Base-by-base conservation (phyloP, 139 green algal species). In the Chlamydomonas sphaeroides region DNA sequence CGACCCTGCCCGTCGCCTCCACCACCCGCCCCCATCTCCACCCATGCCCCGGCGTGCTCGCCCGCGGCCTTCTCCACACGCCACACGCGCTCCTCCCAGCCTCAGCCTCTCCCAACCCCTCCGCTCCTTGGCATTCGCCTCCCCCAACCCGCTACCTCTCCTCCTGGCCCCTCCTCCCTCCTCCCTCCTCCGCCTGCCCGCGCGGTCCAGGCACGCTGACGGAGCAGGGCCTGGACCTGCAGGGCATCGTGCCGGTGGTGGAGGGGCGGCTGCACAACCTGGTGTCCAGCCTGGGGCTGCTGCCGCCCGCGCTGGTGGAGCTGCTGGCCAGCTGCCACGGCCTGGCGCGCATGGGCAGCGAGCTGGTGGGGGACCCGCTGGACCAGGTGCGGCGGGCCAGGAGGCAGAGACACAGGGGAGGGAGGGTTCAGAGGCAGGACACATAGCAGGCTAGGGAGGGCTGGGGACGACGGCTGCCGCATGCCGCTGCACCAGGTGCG, bases 291-390 rank as follows among this genome's bases (percentile, higher is more conserved):
- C 21, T 38, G 48, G 41, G 36, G 49, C 56, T 68, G 59, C 80
- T 92, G 71, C 86, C 88, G 33, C 33, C 68, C 4, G 20, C 17
- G 15, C 48, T 92, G 45, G 71, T 87, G 67, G 80, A 92, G 86
- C 85, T 95, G 56, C 86, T 95, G 78, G 92, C 92, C 6, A 88
- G 65, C 6, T 95, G 92, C 84, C 92, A 95, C 56, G 91, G 92
- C 21, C 84, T 95, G 67, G 91, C 91, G 17, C 71, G 79, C 48
- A 83, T 93, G 76, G 91, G 82, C 0, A 72, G 75, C 0, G 78
- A 78, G 25, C 84, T 95, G 63, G 89, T 95, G 38, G 92, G 92
- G 0, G 92, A 95, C 48, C 92, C 92, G 23, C 88, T 95, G 39
- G 92, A 95, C 66, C 92, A 95, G 66, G 67, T 78, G 39, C 3